A percentile compares a stretch with the other conserved stretches of the same genome.
Evolutionary conservation across 2,329 filamentous ascomycete genomes (phyloP).

Genomic region (Penicillium sp.): DNA sequence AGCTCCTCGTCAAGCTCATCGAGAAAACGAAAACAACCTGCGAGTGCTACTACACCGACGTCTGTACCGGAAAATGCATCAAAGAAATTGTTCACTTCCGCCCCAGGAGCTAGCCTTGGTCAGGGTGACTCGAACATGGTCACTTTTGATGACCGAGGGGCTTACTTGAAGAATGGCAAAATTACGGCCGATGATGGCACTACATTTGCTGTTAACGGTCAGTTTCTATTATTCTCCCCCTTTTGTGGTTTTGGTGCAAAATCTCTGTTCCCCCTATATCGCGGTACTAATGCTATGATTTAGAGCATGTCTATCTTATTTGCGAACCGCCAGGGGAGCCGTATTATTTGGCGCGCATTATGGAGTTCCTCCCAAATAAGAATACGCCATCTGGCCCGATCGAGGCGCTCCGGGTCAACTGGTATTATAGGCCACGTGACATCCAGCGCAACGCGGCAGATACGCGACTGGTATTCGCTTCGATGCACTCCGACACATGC

Average conservation of each 20-base stretch:
- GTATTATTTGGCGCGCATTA: slow-evolving; percentile 96
- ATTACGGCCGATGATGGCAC: slow-evolving; percentile 92
- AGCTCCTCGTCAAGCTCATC: slow-evolving; percentile 57
- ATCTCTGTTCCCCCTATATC: not conserved
- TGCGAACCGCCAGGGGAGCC: slow-evolving; percentile 97
- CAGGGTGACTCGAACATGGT: slow-evolving; percentile 78
- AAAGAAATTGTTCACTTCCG: slow-evolving; percentile 43
- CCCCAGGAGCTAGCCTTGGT: slow-evolving; percentile 37
- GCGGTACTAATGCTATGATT: slow-evolving; percentile 10
- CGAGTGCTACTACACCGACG: slow-evolving; percentile 40
- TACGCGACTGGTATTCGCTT: slow-evolving; percentile 88
- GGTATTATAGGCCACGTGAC: slow-evolving; percentile 97
- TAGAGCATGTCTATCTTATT: slow-evolving; percentile 88
- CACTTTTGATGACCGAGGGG: slow-evolving; percentile 76
- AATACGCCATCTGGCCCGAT: slow-evolving; percentile 75
- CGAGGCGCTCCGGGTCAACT: slow-evolving; percentile 91
- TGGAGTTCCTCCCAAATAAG: slow-evolving; percentile 91
- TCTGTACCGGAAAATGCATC: slow-evolving; percentile 37
- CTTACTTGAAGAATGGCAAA: slow-evolving; percentile 73
- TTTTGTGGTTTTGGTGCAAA: not conserved
- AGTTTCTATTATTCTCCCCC: slow-evolving; percentile 40
- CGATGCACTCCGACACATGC: slow-evolving; percentile 98
- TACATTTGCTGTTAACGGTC: slow-evolving; percentile 82
- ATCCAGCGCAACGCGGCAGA: slow-evolving; percentile 91
- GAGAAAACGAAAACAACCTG: slow-evolving; percentile 84